Evolutionary conservation across 202 grass and related monocot genomes (phyloP), one percentile per base, ranked within the genome.

Genomic region (Cymbopogon flexuosus): DNA sequence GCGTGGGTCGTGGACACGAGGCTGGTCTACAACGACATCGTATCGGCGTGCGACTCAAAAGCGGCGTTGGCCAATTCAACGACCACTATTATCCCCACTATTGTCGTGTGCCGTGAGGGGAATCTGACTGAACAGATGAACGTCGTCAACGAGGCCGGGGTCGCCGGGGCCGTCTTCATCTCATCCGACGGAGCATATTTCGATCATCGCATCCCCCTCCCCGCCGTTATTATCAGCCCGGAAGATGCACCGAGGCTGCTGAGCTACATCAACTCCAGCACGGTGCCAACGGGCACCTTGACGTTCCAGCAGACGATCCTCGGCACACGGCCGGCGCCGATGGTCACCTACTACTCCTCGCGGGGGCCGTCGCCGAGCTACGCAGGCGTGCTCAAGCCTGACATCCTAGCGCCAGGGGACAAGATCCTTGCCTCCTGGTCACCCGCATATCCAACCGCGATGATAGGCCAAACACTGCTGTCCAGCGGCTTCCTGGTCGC

Each of bases 321-420:
- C 3, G 90, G 90, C 11, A 80, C 77, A 1, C 66, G 71, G 15
- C 67, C 90, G 0, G 90, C 91, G 14, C 92, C 92, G 1, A 16
- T 60, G 62, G 88, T 91, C 62, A 30, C 90, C 5, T 0, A 0
- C 1, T 91, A 92, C 86, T 88, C 84, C 9, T 97, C 94, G 0
- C 54, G 94, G 0, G 92, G 91, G 0, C 94, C 94, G 8, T 87
- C 94, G 4, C 6, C 2, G 7, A 97, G 94, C 76, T 89, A 78
- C 43, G 81, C 92, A 2, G 65, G 56, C 3, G 92, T 97, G 49
- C 80, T 94, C 51, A 97, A 97, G 73, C 94, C 88, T 10, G 92
- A 94, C 79, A 80, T 97, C 19, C 21, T 90, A 3, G 88, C 95
- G 29, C 90, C 90, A 0, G 90, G 90, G 3, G 78, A 85, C 23